phyloP scores from a whole-genome alignment of 306 rosid species.

The Quercus alba region DNA sequence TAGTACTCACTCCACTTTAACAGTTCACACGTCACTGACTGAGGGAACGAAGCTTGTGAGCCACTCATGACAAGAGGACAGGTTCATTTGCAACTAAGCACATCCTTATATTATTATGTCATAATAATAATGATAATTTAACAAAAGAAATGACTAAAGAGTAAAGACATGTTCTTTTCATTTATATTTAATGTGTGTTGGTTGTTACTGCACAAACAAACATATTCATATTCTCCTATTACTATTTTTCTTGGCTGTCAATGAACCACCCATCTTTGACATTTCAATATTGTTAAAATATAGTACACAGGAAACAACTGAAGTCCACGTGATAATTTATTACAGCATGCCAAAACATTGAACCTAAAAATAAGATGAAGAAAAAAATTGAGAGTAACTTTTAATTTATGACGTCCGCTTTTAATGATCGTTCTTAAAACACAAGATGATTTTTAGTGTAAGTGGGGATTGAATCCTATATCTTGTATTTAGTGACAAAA shows the following conservation, averaged over 20 bases:
- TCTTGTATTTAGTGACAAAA: too few relatives aligned
- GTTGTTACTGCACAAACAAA: too few relatives aligned
- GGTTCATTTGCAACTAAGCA: constrained; percentile 26
- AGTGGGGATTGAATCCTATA: too few relatives aligned
- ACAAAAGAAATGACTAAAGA: neutral
- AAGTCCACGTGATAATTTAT: neutral
- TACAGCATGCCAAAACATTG: too few relatives aligned
- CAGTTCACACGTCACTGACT: constrained; percentile 41
- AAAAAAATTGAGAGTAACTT: too few relatives aligned
- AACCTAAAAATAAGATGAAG: too few relatives aligned
- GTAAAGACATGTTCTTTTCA: too few relatives aligned
- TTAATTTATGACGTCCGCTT: accelerated
- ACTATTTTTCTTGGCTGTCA: constrained; percentile 12
- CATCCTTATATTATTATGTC: neutral
- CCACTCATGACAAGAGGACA: constrained; percentile 23
- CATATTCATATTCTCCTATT: too few relatives aligned
- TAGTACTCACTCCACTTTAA: constrained; percentile 47
- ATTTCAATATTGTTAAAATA: neutral
- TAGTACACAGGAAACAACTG: constrained; percentile 1
- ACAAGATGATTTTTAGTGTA: too few relatives aligned
- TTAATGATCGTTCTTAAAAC: too few relatives aligned
- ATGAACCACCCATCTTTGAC: constrained; percentile 14
- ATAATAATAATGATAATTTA: neutral
- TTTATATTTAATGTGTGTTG: too few relatives aligned
- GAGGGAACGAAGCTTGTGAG: constrained; percentile 39